phyloP scores from a whole-genome alignment of 306 rosid genomes.

The Cicer chorassanicum region DNA sequence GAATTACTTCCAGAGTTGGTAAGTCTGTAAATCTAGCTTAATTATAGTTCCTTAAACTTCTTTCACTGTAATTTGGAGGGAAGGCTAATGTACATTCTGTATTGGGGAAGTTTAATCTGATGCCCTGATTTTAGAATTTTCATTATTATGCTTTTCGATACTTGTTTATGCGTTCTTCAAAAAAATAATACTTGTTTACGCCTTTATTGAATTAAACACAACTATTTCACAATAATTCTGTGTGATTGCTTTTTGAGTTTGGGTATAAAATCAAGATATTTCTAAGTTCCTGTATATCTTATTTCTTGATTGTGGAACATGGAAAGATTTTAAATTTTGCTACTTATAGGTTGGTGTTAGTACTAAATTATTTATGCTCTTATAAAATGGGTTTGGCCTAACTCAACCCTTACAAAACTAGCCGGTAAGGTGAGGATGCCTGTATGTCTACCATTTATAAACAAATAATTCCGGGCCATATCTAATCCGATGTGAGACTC shows the following conservation, averaged over 20 bases:
- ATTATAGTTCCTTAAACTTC: constrained; percentile 30
- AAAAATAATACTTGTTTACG: constrained; percentile 12
- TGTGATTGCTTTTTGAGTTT: constrained; percentile 1
- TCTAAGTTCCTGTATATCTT: not conserved
- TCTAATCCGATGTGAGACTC: no score
- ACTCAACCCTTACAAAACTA: no score
- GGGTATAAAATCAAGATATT: constrained; percentile 4
- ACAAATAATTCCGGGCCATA: no score
- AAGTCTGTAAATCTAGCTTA: constrained; percentile 41
- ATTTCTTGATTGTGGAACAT: constrained; percentile 23
- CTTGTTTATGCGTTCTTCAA: constrained; percentile 13
- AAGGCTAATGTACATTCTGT: constrained; percentile 24
- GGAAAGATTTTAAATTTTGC: constrained; percentile 4
- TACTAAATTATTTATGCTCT: not conserved
- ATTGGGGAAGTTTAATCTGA: constrained; percentile 1
- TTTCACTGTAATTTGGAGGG: constrained; percentile 12
- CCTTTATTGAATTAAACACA: constrained; percentile 4
- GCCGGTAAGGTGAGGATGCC: no score
- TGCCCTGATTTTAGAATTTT: constrained; percentile 21
- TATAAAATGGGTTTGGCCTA: no score
- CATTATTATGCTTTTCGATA: constrained; percentile 15
- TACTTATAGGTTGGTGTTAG: not conserved
- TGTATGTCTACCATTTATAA: no score
- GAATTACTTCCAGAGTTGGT: constrained; percentile 88
- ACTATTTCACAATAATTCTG: not conserved